Evolutionary conservation across 495 filamentous ascomycete genomes (phyloP).

Genomic region (Neurospora africana): DNA sequence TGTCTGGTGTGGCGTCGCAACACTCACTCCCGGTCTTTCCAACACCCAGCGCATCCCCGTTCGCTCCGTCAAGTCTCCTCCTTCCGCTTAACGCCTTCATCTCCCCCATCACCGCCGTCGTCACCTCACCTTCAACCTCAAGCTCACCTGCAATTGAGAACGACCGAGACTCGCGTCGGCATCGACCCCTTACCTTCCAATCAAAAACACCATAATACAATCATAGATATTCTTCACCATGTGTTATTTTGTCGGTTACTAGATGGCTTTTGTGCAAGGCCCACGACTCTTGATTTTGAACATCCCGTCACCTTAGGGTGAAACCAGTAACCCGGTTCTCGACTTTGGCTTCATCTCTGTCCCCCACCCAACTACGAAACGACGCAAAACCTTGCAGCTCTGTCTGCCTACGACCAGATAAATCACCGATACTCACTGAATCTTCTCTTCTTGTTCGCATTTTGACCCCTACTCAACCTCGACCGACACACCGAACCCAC

Average conservation of each 20-base stretch:
- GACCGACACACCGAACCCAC: constrained; percentile 3
- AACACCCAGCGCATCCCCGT: constrained; percentile 11
- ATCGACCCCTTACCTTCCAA: constrained; percentile 1
- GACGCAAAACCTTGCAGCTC: background rate
- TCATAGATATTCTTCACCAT: constrained; percentile 15
- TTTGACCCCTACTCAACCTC: constrained; percentile 5
- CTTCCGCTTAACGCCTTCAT: background rate
- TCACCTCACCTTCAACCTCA: constrained; percentile 3
- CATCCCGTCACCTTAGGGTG: constrained; percentile 3
- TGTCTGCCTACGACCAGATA: background rate
- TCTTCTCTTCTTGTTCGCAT: background rate
- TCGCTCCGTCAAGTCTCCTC: background rate
- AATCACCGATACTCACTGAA: constrained; percentile 5
- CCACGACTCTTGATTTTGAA: constrained; percentile 8
- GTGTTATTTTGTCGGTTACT: constrained; percentile 10
- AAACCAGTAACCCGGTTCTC: constrained; percentile 18
- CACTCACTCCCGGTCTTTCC: background rate
- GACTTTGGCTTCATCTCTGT: constrained; percentile 17
- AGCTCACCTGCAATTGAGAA: constrained; percentile 1
- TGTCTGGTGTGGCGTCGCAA: constrained; percentile 5
- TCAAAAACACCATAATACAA: constrained; percentile 8
- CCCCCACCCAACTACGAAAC: constrained; percentile 3
- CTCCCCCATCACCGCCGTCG: constrained; percentile 3
- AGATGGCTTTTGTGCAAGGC: constrained; percentile 24
- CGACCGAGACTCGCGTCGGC: background rate